Base-by-base conservation (phyloP, 2,329 filamentous ascomycete genomes). In the Epichloe baconii region DNA sequence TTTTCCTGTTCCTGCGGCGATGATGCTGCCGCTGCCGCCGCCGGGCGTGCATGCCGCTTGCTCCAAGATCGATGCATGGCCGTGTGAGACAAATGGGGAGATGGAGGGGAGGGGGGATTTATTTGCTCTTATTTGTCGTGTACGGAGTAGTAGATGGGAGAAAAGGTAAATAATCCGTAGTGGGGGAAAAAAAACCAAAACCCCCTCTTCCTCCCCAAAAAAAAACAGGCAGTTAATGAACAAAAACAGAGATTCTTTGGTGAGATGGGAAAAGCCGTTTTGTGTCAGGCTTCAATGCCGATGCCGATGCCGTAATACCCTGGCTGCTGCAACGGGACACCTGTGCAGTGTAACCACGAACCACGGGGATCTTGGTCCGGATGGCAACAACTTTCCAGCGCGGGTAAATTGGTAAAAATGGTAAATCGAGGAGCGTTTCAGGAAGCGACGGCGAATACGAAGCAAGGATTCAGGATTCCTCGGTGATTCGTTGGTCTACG, bases 61-160 rank as follows among this genome's bases (percentile, higher is more conserved):
- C 43, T 50, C 49, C 49, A 46, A 21, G 49, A 46, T 46, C 44
- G 38, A 34, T 35, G 19, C 44, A 44, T 51, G 26, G 26, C 26
- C 44, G 17, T 23, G 36, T 48, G 47, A 23, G 8, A 31, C 26
- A 17, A 40, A 40, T 15, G 15, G 37, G 37, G 37, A 17, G 15
- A 6, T 26, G 17, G 14, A 40, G 14, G 14, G 15, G 23, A 2
- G 5, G 15, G 21, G 6, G 15, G 37, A 26, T 26, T 26, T 26
- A 26, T 26, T 26, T 26, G 23, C 6, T 26, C 23, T 26, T 26
- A 26, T 26, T 26, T 26, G 23, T 7, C 23, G 23, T 26, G 23
- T 26, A 19, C 19, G 19, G 19, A 19, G 19, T 19, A 26, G 23
- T 19, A 26, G 23, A 26, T 26, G 2, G 23, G 23, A 26, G 23